Conservation (phyloP, 305 asterid genomes). For the Lippia alba region DNA sequence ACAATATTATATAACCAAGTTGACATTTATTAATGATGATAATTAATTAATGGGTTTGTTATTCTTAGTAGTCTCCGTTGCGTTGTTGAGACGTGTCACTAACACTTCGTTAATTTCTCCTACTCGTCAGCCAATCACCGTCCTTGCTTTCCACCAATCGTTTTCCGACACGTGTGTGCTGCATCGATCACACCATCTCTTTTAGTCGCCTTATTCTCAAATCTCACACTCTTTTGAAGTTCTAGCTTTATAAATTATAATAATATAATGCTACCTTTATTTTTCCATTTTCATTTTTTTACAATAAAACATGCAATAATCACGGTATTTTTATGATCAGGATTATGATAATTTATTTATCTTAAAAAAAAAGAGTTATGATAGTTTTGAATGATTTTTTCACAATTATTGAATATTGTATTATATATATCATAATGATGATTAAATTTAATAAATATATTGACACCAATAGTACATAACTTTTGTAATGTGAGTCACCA, state of each 20-base stretch:
- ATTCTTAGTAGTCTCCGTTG: conserved; percentile 18
- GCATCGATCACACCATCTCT: conserved; percentile 29
- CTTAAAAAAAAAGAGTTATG: no score
- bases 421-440: no score
- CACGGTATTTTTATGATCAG: no score
- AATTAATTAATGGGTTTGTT: not conserved
- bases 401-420: no score
- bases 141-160: conserved; percentile 19
- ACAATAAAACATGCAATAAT: no score
- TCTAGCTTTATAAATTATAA: not conserved
- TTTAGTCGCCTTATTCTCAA: not conserved
- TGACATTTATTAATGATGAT: not conserved
- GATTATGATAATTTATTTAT: no score
- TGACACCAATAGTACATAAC: no score
- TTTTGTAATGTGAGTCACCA: no score
- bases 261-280: no score
- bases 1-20: not conserved
- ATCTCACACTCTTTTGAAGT: conserved; percentile 10
- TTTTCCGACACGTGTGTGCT: conserved; percentile 21
- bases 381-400: no score
- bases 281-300: no score
- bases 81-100: conserved; percentile 43
- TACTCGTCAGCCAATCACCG: conserved; percentile 24
- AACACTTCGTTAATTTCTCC: conserved; percentile 21
- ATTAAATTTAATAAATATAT: no score